Evolutionary conservation across 2,329 filamentous ascomycete species (phyloP).

Genomic region (Trichophyton schoenleinii): DNA sequence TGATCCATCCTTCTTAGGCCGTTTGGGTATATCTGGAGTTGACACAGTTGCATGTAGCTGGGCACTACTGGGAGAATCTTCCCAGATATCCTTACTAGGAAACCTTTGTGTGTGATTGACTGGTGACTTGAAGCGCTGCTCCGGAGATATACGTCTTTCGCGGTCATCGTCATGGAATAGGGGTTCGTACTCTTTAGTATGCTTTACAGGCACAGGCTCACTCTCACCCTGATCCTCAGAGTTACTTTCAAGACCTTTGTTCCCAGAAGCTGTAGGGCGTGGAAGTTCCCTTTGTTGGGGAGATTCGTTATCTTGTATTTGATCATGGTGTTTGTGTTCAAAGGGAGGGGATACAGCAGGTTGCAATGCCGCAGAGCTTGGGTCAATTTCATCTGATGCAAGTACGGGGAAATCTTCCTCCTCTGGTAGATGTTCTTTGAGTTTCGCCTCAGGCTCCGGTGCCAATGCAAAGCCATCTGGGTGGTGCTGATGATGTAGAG

Average conservation of each 20-base stretch:
- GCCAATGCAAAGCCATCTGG: conserved; percentile 41
- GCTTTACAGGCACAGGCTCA: conserved; percentile 56
- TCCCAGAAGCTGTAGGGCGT: conserved; percentile 42
- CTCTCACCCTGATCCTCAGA: conserved; percentile 32
- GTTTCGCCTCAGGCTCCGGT: conserved; percentile 39
- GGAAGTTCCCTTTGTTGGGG: conserved; percentile 40
- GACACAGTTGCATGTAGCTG: conserved; percentile 68
- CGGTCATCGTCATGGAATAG: conserved; percentile 72
- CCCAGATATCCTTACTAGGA: conserved; percentile 93
- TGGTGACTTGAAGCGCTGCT: conserved; percentile 44
- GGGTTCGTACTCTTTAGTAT: conserved; percentile 89
- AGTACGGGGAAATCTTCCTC: conserved; percentile 63
- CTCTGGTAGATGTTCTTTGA: conserved; percentile 32
- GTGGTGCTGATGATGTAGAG: conserved; percentile 32
- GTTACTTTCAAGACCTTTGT: conserved; percentile 45
- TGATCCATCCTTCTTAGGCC: conserved; percentile 29
- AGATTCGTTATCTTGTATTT: conserved; percentile 23
- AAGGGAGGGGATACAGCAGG: conserved; percentile 70
- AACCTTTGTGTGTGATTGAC: conserved; percentile 56
- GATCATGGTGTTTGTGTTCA: conserved; percentile 46
- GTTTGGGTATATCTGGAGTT: conserved; percentile 53
- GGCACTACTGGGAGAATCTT: conserved; percentile 80
- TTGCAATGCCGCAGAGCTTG: conserved; percentile 54
- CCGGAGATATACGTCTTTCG: conserved; percentile 16
- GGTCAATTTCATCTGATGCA: conserved; percentile 72